Conservation (phyloP, 805 yeast genomes). For the Kuraishia ogatae region DNA sequence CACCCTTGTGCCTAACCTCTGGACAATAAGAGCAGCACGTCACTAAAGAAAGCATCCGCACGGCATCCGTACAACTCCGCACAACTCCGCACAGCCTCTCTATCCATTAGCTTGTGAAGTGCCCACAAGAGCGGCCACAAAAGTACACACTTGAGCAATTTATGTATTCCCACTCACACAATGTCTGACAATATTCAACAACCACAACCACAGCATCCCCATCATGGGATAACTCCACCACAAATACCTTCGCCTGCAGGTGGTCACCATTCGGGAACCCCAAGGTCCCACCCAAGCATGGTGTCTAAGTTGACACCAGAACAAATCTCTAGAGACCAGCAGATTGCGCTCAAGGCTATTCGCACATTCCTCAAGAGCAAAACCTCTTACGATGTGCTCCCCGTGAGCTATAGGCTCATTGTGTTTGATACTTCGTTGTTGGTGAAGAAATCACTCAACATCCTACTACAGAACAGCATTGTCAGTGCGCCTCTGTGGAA, state of each 20-base stretch:
- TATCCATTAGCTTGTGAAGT: no score
- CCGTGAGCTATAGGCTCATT: conserved; percentile 86
- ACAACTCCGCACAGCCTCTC: no score
- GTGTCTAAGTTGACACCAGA: conserved; percentile 11
- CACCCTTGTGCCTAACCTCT: no score
- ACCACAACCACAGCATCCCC: neutral
- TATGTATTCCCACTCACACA: neutral
- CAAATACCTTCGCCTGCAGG: neutral
- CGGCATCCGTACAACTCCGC: no score
- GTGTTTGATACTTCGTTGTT: conserved; percentile 88
- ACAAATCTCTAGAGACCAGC: conserved; percentile 47
- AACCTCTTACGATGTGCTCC: conserved; percentile 93
- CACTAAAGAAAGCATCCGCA: no score
- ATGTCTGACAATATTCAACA: neutral
- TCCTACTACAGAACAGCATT: conserved; percentile 84
- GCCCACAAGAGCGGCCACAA: no score
- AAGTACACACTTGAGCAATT: no score
- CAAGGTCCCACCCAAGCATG: neutral
- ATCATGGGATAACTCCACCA: neutral
- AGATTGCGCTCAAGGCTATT: conserved; percentile 72
- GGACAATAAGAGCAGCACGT: no score
- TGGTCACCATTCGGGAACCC: neutral
- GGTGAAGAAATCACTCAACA: conserved; percentile 85
- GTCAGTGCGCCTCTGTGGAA: conserved; percentile 98
- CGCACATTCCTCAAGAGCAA: conserved; percentile 78